Evolutionary conservation across 805 yeast genomes (phyloP), one percentile per base, ranked within the genome.

Genomic region (Ogataea nonfermentans): DNA sequence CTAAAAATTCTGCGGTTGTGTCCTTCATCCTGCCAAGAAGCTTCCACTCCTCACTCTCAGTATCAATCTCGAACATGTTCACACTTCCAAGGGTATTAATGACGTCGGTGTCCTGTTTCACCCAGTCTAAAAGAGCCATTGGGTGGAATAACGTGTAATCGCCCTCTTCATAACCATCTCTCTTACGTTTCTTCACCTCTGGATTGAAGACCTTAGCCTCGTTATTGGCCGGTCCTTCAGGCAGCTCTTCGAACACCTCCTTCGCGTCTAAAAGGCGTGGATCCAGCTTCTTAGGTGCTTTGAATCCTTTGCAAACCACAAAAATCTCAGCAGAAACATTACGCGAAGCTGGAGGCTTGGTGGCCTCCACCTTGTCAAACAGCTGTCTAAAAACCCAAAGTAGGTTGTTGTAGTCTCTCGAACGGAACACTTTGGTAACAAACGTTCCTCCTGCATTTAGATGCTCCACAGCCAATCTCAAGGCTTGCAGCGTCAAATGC

Each of bases 301-400:
- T 91, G 70, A 85, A 93, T 9, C 95, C 95, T 62, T 81, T 81
- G 67, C 99, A 93, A 25, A 90, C 97, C 32, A 93, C 99, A 59
- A 93, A 93, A 57, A 93, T 93, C 72, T 93, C 99, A 2, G 99
- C 99, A 60, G 98, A 91, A 24, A 93, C 99, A 65, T 88, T 89
- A 81, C 99, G 90, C 26, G 97, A 89, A 7, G 98, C 90, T 7
- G 99, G 98, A 6, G 99, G 99, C 60, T 93, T 93, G 0, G 99
- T 93, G 13, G 99, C 99, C 64, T 93, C 98, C 38, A 93, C 98
- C 59, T 84, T 90, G 38, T 89, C 96, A 59, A 93, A 93, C 41
- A 93, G 71, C 64, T 93, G 99, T 57, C 88, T 89, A 68, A 93
- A 91, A 4, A 91, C 95, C 99, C 99, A 93, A 76, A 93, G 76